Evolutionary conservation across 352 stramenopile genomes (phyloP), one percentile per base, ranked within the genome.

Genomic region (Phytophthora tubulina): DNA sequence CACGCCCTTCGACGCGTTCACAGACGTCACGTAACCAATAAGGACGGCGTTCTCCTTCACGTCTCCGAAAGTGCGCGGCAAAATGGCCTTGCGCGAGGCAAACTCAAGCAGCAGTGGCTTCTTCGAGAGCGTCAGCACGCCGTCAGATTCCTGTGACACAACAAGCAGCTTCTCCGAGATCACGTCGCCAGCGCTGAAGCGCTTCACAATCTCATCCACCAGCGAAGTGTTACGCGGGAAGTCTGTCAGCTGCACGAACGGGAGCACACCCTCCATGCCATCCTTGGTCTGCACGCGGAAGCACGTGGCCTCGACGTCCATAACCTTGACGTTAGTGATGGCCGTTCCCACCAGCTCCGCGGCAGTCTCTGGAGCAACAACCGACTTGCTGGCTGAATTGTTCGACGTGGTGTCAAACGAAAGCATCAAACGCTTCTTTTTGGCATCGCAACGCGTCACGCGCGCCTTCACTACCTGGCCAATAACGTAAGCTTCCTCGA

Each of bases 401-500:
- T 38, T 72, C 21, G 70, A 56, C 4, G 75, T 80, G n/a, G 80
- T 85, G 60, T 96, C 87, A 31, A 97, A 93, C 55, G 89, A 95
- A 11, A 97, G 82, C 82, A 95, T 88, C 41, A 97, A 75, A n/a
- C 90, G 88, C 80, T 95, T 81, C 80, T 95, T 95, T 46, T 52
- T 69, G 8, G 84, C 35, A 48, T 96, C 86, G 53, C 90, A 96
- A 30, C 85, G 84, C 13, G 85, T 94, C 21, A 97, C 86, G 36
- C 79, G 78, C 0, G 86, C 81, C 65, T 94, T 93, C 35, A 97
- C 89, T 27, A 98, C 90, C 76, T 98, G 93, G 9, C 91, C 91
- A 6, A 92, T 45, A 21, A 86, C 81, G 70, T 97, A 98, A 30
- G 89, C 90, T 42, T 97, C 85, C 33, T 92, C 82, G 7, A 97